Percentiles rank a stretch among this genome's conserved stretches.
phyloP scores from a whole-genome alignment of 2,329 filamentous ascomycete genomes.

The Juglanconis juglandina region DNA sequence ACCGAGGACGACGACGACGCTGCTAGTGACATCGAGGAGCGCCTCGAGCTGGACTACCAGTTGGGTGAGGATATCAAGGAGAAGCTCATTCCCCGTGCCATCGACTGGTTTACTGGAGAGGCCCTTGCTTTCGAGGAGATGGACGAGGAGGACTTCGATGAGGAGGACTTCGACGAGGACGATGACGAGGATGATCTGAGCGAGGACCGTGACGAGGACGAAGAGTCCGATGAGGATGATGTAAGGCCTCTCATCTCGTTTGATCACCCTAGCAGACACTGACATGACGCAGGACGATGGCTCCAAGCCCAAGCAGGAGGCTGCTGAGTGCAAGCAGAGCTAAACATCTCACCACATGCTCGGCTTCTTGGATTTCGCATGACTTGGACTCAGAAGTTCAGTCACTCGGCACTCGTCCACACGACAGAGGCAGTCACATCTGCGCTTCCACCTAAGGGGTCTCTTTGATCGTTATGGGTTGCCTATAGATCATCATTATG shows the following conservation, averaged over 20 bases:
- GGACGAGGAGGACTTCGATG: constrained; percentile 76
- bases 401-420: constrained; percentile 5
- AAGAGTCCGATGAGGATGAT: constrained; percentile 72
- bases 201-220: constrained; percentile 79
- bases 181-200: constrained; percentile 88
- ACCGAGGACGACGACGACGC: constrained; percentile 70
- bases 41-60: constrained; percentile 96
- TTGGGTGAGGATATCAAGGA: constrained; percentile 99
- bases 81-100: constrained; percentile 96
- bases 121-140: constrained; percentile 95
- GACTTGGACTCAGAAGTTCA: not conserved
- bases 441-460: constrained; percentile 12
- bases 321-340: constrained; percentile 95
- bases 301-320: constrained; percentile 88
- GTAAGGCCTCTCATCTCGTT: constrained; percentile 41
- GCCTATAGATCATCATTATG: constrained; percentile 23
- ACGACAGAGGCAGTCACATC: constrained; percentile 7
- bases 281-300: constrained; percentile 68
- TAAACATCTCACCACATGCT: constrained; percentile 41
- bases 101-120: constrained; percentile 99
- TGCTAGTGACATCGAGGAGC: constrained; percentile 90
- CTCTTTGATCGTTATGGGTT: constrained; percentile 17
- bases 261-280: constrained; percentile 17
- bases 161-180: constrained; percentile 80
- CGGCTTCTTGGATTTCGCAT: constrained; percentile 16